A percentile compares a stretch with the other conserved stretches of the same genome.
phyloP scores from a whole-genome alignment of 2,329 filamentous ascomycete species.

The Sclerotiophoma versabilis region DNA sequence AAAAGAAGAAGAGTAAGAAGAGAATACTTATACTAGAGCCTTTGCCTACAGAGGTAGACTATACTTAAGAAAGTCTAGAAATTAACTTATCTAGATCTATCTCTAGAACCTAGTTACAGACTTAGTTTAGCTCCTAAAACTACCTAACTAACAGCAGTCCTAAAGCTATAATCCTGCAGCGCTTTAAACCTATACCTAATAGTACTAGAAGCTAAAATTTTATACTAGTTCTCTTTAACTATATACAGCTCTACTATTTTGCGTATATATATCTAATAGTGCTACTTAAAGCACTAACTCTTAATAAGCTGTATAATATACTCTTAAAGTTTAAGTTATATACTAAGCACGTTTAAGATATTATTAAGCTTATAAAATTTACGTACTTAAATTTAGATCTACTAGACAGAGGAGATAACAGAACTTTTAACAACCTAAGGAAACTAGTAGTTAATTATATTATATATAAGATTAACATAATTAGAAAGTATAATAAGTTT shows the following conservation, averaged over 20 bases:
- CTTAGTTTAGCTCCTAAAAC: conserved; percentile 22
- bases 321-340: conserved; percentile 23
- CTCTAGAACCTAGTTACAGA: conserved; percentile 24
- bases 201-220: conserved; percentile 26
- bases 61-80: too few relatives aligned
- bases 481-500: conserved; percentile 22
- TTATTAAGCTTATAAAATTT: conserved; percentile 22
- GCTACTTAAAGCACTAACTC: conserved; percentile 21
- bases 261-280: conserved; percentile 17
- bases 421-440: conserved; percentile 20
- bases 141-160: conserved; percentile 17
- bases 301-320: conserved; percentile 26
- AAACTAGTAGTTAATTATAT: conserved; percentile 30
- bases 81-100: conserved; percentile 1
- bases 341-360: conserved; percentile 13
- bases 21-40: too few relatives aligned
- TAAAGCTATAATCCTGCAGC: conserved; percentile 21
- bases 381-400: conserved; percentile 17
- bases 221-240: conserved; percentile 26
- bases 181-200: conserved; percentile 24
- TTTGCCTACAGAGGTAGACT: neutral
- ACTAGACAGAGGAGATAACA: conserved; percentile 15
- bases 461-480: conserved; percentile 24
- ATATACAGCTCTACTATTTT: conserved; percentile 24
- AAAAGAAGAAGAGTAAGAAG: neutral